A percentile compares a stretch with the other conserved stretches of the same genome.
These are phyloP conservation scores for Zelopaecilomyces penicillatus DNA, from an alignment of 2,329 filamentous ascomycete species.

Conservation along the genomic window DNA sequence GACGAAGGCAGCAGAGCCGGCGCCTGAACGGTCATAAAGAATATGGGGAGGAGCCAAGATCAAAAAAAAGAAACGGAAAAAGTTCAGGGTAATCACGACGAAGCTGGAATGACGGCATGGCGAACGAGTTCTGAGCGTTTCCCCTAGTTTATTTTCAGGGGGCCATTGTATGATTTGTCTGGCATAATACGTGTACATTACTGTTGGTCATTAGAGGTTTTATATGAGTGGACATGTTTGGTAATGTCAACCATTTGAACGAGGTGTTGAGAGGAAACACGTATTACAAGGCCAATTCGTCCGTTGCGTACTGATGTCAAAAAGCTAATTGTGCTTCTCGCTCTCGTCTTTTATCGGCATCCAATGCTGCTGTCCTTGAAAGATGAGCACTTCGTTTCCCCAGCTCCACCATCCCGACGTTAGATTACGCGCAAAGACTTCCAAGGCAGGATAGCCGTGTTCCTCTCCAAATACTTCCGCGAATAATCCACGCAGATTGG, in stretches of 20 bases:
- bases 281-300: no score
- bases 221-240: conserved; percentile 8
- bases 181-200: conserved; percentile 24
- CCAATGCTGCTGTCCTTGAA: conserved; percentile 54
- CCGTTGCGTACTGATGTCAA: no score
- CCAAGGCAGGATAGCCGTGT: conserved; percentile 47
- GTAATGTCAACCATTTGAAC: no score
- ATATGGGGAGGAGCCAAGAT: background rate
- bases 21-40: conserved; percentile 1
- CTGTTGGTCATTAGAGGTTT: conserved; percentile 12
- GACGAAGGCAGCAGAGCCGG: conserved; percentile 11
- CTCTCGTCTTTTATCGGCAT: background rate
- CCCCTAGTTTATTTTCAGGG: background rate
- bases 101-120: no score
- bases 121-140: no score
- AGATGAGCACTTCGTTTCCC: conserved; percentile 66
- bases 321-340: no score
- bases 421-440: conserved; percentile 68
- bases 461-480: conserved; percentile 41
- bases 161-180: conserved; percentile 19
- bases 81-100: background rate
- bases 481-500: conserved; percentile 56
- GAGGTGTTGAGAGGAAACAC: no score
- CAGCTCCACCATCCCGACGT: conserved; percentile 71
- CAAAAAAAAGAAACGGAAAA: background rate